Conservation (phyloP, 805 yeast genomes). For the Candida ipomoeae region DNA sequence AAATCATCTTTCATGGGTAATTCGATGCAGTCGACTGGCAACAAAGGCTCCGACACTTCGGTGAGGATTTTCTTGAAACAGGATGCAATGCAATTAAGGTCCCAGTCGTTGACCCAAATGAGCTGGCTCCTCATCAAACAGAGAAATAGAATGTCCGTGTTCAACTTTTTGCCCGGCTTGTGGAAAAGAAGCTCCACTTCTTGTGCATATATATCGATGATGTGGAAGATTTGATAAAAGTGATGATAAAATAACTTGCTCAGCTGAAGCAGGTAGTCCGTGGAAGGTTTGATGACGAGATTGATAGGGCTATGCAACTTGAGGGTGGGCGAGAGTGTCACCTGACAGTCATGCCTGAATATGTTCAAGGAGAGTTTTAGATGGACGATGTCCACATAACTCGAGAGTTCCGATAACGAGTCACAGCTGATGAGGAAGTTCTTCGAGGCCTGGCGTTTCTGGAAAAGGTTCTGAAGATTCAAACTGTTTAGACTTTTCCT, state of each 20-base stretch:
- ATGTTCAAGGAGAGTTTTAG: slow-evolving; percentile 73
- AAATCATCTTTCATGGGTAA: slow-evolving; percentile 52
- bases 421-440: slow-evolving; percentile 17
- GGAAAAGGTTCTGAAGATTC: slow-evolving; percentile 20
- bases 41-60: slow-evolving; percentile 50
- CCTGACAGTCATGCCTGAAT: slow-evolving; percentile 60
- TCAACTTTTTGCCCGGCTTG: slow-evolving; percentile 50
- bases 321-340: slow-evolving; percentile 14
- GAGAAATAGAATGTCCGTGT: slow-evolving; percentile 43
- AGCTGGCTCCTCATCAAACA: slow-evolving; percentile 53
- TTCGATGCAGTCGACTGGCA: slow-evolving; percentile 45
- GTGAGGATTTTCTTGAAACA: slow-evolving; percentile 44
- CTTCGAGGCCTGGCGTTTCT: slow-evolving; percentile 16
- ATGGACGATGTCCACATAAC: slow-evolving; percentile 66
- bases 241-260: slow-evolving; percentile 31
- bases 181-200: slow-evolving; percentile 48
- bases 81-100: slow-evolving; percentile 48
- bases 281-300: slow-evolving; percentile 22
- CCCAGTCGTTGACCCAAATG: slow-evolving; percentile 53
- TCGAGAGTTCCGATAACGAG: slow-evolving; percentile 49
- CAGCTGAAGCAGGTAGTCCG: slow-evolving; percentile 15
- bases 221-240: slow-evolving; percentile 50
- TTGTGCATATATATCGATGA: slow-evolving; percentile 41
- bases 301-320: slow-evolving; percentile 10
- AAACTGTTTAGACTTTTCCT: slow-evolving; percentile 26